Evolutionary conservation across 345 rosid species (phyloP).

Genomic region (Odontarrhena argentea): DNA sequence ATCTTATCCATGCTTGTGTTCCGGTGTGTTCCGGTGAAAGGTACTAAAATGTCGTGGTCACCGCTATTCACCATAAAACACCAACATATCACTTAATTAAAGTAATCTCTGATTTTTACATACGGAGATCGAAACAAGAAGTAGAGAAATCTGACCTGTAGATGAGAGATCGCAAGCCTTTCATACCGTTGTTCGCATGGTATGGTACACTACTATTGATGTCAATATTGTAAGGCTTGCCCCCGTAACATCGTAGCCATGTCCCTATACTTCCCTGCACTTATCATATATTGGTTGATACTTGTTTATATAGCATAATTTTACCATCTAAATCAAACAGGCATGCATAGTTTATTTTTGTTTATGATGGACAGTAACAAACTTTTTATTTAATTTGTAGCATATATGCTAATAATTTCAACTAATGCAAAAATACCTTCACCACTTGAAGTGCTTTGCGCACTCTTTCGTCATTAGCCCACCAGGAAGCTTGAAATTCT

Average conservation of each 20-base stretch:
- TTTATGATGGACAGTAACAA: no score
- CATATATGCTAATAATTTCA: no score
- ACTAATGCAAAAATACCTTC: neutral
- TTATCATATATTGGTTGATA: neutral
- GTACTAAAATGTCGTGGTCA: slow-evolving; percentile 55
- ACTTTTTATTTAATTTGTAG: no score
- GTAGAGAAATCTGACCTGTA: slow-evolving; percentile 2
- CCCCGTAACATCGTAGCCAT: slow-evolving; percentile 12
- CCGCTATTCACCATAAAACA: slow-evolving; percentile 44
- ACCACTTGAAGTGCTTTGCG: slow-evolving; percentile 26
- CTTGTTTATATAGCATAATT: neutral
- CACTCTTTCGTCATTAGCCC: slow-evolving; percentile 28
- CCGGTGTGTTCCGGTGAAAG: slow-evolving; percentile 53
- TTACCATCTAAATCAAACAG: no score
- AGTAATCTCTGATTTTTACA: no score
- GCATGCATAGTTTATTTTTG: no score
- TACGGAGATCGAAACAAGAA: neutral
- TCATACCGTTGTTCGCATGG: slow-evolving; percentile 18
- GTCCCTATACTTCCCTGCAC: slow-evolving; percentile 15
- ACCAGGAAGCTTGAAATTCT: neutral
- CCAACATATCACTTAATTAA: no score
- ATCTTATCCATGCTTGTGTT: slow-evolving; percentile 59
- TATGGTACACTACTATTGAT: slow-evolving; percentile 26
- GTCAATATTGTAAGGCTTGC: neutral
- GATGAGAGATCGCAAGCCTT: slow-evolving; percentile 26